These are phyloP conservation scores for Boletus vinaceobasis DNA, from an alignment of 768 basidiomycete species.

Conservation along the genomic window DNA sequence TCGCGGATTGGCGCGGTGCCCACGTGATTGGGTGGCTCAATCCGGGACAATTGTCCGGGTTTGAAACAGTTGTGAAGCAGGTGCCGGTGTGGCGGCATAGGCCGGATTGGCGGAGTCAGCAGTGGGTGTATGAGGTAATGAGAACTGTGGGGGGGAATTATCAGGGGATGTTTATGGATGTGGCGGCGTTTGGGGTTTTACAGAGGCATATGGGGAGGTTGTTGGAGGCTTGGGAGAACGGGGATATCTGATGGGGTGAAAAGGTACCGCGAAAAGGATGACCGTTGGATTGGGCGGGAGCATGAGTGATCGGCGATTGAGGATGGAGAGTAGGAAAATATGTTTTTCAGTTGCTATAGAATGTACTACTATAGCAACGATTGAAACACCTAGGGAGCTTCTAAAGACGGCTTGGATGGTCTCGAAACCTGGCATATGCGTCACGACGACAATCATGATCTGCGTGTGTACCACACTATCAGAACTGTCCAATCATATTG, in stretches of 20 bases:
- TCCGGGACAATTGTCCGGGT: constrained; percentile 5
- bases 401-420: neutral
- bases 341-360: neutral
- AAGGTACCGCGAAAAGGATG: neutral
- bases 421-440: neutral
- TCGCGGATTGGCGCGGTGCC: constrained; percentile 25
- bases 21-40: constrained; percentile 23
- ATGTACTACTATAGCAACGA: constrained; percentile 21
- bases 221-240: constrained; percentile 31
- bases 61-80: constrained; percentile 14
- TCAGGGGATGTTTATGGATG: constrained; percentile 14
- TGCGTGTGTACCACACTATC: neutral
- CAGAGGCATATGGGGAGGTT: constrained; percentile 25
- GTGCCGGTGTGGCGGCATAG: constrained; percentile 19
- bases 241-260: constrained; percentile 19
- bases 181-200: constrained; percentile 12
- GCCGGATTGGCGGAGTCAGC: constrained; percentile 25
- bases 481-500: neutral
- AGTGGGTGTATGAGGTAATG: constrained; percentile 27
- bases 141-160: neutral
- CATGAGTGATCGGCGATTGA: neutral
- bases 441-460: constrained; percentile 17
- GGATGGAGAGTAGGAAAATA: neutral
- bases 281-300: neutral
- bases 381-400: constrained; percentile 11